Conservation (phyloP, 192 early-diverging fungal genomes). For the Mortierella claussenii region DNA sequence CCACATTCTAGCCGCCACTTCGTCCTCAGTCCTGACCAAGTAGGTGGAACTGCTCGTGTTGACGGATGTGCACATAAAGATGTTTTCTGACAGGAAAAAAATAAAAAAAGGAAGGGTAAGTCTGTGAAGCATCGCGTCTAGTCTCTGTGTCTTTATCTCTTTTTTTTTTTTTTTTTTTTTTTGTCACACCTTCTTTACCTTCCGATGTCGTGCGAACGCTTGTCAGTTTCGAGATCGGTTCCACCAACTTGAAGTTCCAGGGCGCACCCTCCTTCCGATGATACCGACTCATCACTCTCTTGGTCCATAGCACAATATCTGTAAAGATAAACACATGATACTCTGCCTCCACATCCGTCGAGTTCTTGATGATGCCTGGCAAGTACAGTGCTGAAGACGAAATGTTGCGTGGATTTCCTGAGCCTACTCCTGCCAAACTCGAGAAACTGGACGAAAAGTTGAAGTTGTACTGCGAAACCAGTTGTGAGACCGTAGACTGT, state of each 20-base stretch:
- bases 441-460: conserved; percentile 40
- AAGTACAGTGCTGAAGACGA: conserved; percentile 39
- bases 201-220: conserved; percentile 41
- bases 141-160: not conserved
- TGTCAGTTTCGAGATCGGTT: conserved; percentile 39
- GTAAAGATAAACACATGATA: conserved; percentile 52
- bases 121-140: too few species aligned
- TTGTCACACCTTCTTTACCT: conserved; percentile 9
- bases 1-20: conserved; percentile 46
- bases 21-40: conserved; percentile 41
- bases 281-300: conserved; percentile 47
- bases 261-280: conserved; percentile 44
- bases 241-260: conserved; percentile 48
- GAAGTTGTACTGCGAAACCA: conserved; percentile 40
- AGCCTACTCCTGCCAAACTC: conserved; percentile 14
- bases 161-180: not conserved
- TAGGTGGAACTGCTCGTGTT: conserved; percentile 46
- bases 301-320: conserved; percentile 49
- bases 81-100: too few species aligned
- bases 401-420: conserved; percentile 23
- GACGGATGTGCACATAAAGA: conserved; percentile 38
- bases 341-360: conserved; percentile 42
- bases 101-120: too few species aligned
- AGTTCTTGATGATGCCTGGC: conserved; percentile 43
- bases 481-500: conserved; percentile 18